phyloP scores from a whole-genome alignment of 2,329 filamentous ascomycete genomes.

The Rasamsonia emersonii region DNA sequence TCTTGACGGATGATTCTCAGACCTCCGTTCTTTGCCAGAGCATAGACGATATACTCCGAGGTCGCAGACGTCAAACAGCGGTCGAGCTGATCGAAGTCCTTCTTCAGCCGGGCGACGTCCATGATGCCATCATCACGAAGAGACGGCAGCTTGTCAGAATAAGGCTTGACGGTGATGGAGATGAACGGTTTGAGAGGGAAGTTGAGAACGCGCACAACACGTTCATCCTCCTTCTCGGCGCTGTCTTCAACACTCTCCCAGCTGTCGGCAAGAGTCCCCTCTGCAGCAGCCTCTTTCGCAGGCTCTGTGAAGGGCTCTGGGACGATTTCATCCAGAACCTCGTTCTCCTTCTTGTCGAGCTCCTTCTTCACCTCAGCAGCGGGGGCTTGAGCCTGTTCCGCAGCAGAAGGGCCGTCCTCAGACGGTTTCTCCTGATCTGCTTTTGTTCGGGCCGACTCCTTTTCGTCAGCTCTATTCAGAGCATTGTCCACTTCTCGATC shows the following conservation, averaged over 20 bases:
- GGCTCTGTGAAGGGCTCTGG: constrained; percentile 49
- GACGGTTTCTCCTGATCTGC: constrained; percentile 27
- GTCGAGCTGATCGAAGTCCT: constrained; percentile 96
- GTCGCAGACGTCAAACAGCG: constrained; percentile 86
- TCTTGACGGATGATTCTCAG: constrained; percentile 91
- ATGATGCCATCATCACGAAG: constrained; percentile 75
- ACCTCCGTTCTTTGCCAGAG: constrained; percentile 85
- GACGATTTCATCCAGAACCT: constrained; percentile 46
- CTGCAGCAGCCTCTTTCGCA: constrained; percentile 48
- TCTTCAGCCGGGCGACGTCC: constrained; percentile 90
- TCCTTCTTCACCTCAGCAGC: constrained; percentile 36
- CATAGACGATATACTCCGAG: constrained; percentile 86
- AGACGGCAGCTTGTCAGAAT: constrained; percentile 42
- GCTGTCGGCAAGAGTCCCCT: constrained; percentile 61
- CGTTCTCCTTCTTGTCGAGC: constrained; percentile 47
- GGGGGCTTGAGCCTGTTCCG: constrained; percentile 28
- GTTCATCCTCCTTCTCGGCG: constrained; percentile 57
- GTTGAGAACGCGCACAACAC: constrained; percentile 74
- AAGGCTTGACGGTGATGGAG: constrained; percentile 61
- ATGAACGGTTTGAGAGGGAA: constrained; percentile 97
- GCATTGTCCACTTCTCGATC: constrained; percentile 58
- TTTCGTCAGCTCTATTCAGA: constrained; percentile 49
- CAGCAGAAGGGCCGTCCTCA: constrained; percentile 25
- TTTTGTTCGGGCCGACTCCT: constrained; percentile 35
- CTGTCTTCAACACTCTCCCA: constrained; percentile 77